Evolutionary conservation across 129 eudicot genomes (phyloP), one percentile per base, ranked within the genome.

Genomic region (Rutidosis leptorrhynchoides): DNA sequence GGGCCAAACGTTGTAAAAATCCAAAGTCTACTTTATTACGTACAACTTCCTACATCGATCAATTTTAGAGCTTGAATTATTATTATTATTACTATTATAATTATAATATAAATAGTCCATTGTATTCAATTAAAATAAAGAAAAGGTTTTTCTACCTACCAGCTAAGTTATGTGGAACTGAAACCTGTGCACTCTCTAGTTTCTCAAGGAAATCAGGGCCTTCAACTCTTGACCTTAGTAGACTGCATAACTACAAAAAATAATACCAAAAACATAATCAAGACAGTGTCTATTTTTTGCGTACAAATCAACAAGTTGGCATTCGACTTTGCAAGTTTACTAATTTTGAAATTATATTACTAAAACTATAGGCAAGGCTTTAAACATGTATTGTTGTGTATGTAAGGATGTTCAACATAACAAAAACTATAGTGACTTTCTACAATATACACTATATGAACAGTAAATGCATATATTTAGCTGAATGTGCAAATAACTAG

Each of bases 151-250:
- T 11, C 30, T 62, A 62, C 85, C 62, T 84, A 85, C 96, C 95
- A 68, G 85, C 43, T 11, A 66, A 60, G 64, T 73, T 79, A 60
- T 80, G 83, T 7, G 87, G 85, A 77, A 75, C 79, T 2, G 91
- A 77, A 24, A 84, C 83, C 70, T 93, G 98, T 22, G 96, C 95
- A 46, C 77, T 73, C 74, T 86, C 96, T 43, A 93, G 71, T 77
- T 86, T 93, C 85, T 86, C 82, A 63, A 93, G 95, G 67, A 93
- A 93, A 65, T 89, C 99, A 26, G 90, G 79, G 65, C 92, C 76
- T 73, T 84, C 95, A 68, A 93, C 80, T 76, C 89, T 78, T 29
- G 99, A 93, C 78, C 89, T 82, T 49, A 93, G 82, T 62, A 93
- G 84, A 67, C 67, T 87, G 79, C 94, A 82, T 28, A 93, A 62